A percentile compares a stretch with the other conserved stretches of the same genome.
phyloP scores from a whole-genome alignment of 108 stramenopile genomes.

The Hondaea fermentalgiana region DNA sequence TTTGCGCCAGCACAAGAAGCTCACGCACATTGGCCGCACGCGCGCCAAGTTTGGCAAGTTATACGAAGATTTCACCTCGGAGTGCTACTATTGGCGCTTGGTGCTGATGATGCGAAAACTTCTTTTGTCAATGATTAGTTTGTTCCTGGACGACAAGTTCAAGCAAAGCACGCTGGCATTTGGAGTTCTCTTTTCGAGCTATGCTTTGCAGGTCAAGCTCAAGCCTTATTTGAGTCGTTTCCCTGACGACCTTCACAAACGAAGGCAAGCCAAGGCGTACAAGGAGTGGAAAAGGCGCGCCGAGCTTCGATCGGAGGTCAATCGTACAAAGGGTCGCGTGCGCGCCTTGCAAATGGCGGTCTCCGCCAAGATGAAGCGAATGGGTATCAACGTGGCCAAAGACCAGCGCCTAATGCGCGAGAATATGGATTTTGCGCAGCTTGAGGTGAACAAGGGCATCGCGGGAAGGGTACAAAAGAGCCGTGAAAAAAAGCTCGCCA shows the following conservation, averaged over 20 bases:
- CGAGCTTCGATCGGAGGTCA: not conserved
- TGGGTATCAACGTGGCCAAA: not conserved
- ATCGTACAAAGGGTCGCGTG: not conserved
- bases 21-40: not conserved
- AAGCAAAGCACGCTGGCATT: constrained; percentile 15
- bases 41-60: constrained; percentile 6
- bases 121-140: not conserved
- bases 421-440: not conserved
- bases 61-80: constrained; percentile 8
- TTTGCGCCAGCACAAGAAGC: not conserved
- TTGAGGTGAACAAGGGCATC: not conserved
- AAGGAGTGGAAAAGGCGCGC: constrained; percentile 2
- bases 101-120: not conserved
- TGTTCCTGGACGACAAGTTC: constrained; percentile 11
- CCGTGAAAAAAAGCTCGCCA: not conserved
- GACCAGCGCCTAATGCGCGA: not conserved
- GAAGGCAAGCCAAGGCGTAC: not conserved
- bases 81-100: constrained; percentile 8
- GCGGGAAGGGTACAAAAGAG: not conserved
- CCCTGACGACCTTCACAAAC: not conserved
- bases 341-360: constrained; percentile 3
- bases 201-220: not conserved
- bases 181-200: not conserved
- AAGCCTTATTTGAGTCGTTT: not conserved
- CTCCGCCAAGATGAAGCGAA: not conserved